A percentile compares a stretch with the other conserved stretches of the same genome.
These are phyloP conservation scores for Pyrenopolyporus hunteri DNA, from an alignment of 495 filamentous ascomycete species.

Conservation along the genomic window DNA sequence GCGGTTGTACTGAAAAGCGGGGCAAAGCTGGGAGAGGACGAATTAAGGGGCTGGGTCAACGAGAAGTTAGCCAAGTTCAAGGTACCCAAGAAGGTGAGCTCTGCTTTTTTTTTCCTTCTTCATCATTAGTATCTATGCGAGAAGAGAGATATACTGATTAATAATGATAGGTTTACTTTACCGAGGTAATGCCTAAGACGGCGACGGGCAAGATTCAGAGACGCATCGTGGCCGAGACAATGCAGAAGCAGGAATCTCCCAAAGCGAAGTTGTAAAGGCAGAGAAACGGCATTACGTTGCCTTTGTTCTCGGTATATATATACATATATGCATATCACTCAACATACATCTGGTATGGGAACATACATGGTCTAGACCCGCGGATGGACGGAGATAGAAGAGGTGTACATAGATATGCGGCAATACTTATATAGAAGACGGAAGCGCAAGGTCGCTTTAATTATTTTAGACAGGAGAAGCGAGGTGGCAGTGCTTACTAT, in stretches of 20 bases:
- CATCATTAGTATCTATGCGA: background rate
- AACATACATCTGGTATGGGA: background rate
- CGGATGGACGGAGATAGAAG: background rate
- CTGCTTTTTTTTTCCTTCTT: background rate
- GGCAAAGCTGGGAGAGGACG: slow-evolving; percentile 55
- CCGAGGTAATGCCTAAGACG: slow-evolving; percentile 82
- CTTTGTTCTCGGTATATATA: background rate
- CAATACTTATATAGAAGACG: background rate
- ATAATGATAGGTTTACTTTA: slow-evolving; percentile 69
- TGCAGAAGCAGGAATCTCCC: slow-evolving; percentile 62
- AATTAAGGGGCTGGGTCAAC: slow-evolving; percentile 69
- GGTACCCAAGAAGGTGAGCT: slow-evolving; percentile 76
- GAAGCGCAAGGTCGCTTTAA: no score
- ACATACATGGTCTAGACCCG: background rate
- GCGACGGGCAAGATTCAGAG: slow-evolving; percentile 89
- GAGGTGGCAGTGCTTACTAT: background rate
- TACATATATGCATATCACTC: background rate
- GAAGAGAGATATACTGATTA: background rate
- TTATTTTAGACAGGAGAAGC: slow-evolving; percentile 5
- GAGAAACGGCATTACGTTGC: background rate
- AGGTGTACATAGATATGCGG: background rate
- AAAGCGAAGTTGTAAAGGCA: slow-evolving; percentile 49
- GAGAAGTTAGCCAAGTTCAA: slow-evolving; percentile 80
- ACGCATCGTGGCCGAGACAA: slow-evolving; percentile 77
- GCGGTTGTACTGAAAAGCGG: slow-evolving; percentile 76